phyloP scores from a whole-genome alignment of 805 yeast species.

The Nakazawaea ishiwadae region DNA sequence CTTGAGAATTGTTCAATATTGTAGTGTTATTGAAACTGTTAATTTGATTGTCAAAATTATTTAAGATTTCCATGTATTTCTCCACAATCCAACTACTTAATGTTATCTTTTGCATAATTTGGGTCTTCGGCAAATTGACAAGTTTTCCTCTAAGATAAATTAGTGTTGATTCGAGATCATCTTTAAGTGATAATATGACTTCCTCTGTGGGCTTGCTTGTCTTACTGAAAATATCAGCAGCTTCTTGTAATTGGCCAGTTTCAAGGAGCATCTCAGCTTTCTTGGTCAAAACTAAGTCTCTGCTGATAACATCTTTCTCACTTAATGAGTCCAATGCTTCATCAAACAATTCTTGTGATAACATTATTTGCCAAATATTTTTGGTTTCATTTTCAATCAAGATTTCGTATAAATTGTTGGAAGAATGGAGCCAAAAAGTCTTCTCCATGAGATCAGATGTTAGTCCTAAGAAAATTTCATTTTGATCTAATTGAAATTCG shows the following conservation, averaged over 20 bases:
- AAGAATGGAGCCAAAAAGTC: conserved; percentile 78
- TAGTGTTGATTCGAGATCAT: conserved; percentile 38
- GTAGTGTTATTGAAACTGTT: conserved; percentile 15
- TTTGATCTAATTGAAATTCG: conserved; percentile 27
- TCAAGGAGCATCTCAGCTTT: conserved; percentile 49
- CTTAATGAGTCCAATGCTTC: conserved; percentile 50
- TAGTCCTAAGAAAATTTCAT: conserved; percentile 39
- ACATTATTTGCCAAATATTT: conserved; percentile 67
- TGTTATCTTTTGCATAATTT: conserved; percentile 42
- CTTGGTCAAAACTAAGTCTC: conserved; percentile 44
- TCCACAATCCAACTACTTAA: conserved; percentile 67
- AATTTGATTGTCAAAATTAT: conserved; percentile 32
- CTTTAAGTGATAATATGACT: conserved; percentile 47
- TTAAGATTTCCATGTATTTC: conserved; percentile 43
- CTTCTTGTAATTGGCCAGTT: conserved; percentile 24
- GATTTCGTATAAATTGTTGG: conserved; percentile 61
- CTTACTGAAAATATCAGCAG: conserved; percentile 56
- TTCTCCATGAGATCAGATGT: conserved; percentile 41
- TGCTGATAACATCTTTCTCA: conserved; percentile 30
- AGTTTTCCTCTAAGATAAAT: conserved; percentile 43
- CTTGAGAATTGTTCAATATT: conserved; percentile 12
- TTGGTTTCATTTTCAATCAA: conserved; percentile 62
- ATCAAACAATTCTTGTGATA: conserved; percentile 51
- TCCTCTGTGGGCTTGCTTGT: conserved; percentile 68
- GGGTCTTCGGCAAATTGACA: conserved; percentile 21